Evolutionary conservation across 441 rosid species (phyloP).

Genomic region (Eruca vesicaria): DNA sequence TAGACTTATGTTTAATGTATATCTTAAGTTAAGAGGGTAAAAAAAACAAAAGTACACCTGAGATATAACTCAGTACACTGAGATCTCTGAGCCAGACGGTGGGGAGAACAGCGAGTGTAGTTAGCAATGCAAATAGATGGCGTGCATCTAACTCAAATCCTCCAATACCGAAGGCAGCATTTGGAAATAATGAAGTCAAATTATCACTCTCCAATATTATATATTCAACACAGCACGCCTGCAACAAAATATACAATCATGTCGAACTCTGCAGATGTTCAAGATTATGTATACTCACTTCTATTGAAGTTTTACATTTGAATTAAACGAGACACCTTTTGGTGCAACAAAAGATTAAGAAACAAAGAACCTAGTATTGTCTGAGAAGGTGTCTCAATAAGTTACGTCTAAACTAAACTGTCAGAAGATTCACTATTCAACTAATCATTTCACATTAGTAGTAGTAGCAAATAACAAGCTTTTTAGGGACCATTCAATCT

Average conservation of each 20-base stretch:
- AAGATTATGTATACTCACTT: neutral
- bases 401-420: neutral
- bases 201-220: constrained; percentile 90
- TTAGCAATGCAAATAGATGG: constrained; percentile 67
- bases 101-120: constrained; percentile 83
- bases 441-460: constrained; percentile 5
- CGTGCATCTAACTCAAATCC: constrained; percentile 54
- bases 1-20: neutral
- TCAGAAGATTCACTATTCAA: neutral
- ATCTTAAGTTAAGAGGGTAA: neutral
- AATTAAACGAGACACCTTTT: neutral
- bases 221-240: constrained; percentile 92
- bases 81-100: constrained; percentile 95
- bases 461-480: neutral
- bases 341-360: neutral
- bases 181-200: constrained; percentile 73
- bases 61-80: constrained; percentile 79
- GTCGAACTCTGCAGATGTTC: neutral
- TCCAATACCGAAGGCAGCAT: constrained; percentile 62
- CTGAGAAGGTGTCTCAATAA: neutral
- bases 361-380: constrained; percentile 7
- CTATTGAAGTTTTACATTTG: neutral
- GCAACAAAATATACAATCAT: constrained; percentile 24
- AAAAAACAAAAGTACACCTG: constrained; percentile 41
- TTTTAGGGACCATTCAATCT: neutral